Base-by-base conservation (phyloP, 1,284 basidiomycete species). In the Moniliophthora roreri region DNA sequence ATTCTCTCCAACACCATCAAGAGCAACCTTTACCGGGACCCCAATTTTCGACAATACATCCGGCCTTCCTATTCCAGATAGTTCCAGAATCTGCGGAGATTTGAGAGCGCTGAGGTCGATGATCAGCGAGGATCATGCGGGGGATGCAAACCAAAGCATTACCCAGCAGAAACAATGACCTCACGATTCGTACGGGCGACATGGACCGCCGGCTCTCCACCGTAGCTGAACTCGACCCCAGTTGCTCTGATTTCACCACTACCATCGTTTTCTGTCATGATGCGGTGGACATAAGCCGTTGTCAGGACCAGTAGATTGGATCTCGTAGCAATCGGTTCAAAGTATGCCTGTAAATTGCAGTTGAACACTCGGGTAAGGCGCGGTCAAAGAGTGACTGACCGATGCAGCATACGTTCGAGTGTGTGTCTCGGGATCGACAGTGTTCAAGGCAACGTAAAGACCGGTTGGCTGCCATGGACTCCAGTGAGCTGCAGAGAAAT, bases 1-100 rank as follows among this genome's bases (percentile, higher is more conserved):
- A 60, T 82, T 81, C 55, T 67, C 67, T 4, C 80, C 80, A 1
- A 81, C 78, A 4, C 78, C 78, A 3, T 76, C 72, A 6, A 82
- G 65, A 24, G 76, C 65, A 48, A 76, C 58, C 51, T 69, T 68
- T 34, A 69, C 58, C 2, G 66, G 58, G 34, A 82, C 64, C 1
- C 73, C 73, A 4, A 77, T 58, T 21, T 57, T 62, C 35, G 69
- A 63, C 3, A 82, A 64, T 5, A 81, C 65, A 8, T 66, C 61
- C 4, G 60, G 62, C 20, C 72, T 64, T 11, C 80, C 80, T 24
- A 82, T 74, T 2, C 80, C 80, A 0, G 77, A 79, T 18, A 79
- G 65, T 42, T 82, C 76, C 1, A 81, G 65, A 10, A 82, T 66
- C 40, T 79, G 69, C 0, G 78, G 76, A 3, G 73, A 70, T 59